Percentiles rank a stretch among this genome's conserved stretches.
Conservation (phyloP, 2,329 filamentous ascomycete genomes). For the Alternaria sp. region DNA sequence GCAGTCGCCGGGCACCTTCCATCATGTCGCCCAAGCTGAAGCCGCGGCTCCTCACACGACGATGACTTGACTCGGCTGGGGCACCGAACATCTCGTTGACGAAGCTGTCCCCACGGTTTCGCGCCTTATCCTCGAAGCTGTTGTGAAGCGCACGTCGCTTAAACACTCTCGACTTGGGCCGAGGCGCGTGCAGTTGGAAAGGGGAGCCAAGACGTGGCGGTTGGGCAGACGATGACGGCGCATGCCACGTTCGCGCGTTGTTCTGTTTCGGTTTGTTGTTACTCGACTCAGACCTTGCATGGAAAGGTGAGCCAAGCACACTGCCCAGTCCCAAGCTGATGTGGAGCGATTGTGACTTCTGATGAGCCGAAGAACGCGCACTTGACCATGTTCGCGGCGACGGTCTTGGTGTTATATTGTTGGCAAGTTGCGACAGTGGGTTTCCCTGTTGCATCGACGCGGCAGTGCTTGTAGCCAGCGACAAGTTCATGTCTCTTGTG, state of each 20-base stretch:
- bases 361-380: slow-evolving; percentile 59
- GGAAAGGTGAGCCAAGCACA: slow-evolving; percentile 57
- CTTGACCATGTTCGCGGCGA: slow-evolving; percentile 54
- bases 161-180: slow-evolving; percentile 61
- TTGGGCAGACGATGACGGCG: slow-evolving; percentile 34
- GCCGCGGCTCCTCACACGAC: slow-evolving; percentile 67
- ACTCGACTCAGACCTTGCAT: slow-evolving; percentile 41
- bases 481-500: slow-evolving; percentile 61
- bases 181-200: slow-evolving; percentile 62
- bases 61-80: slow-evolving; percentile 61
- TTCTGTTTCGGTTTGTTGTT: slow-evolving; percentile 38
- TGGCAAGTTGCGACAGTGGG: slow-evolving; percentile 58
- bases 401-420: slow-evolving; percentile 45
- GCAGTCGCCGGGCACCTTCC: slow-evolving; percentile 60
- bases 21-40: slow-evolving; percentile 67
- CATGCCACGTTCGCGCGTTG: slow-evolving; percentile 49
- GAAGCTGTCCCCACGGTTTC: slow-evolving; percentile 52
- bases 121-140: slow-evolving; percentile 60
- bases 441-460: slow-evolving; percentile 61
- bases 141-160: slow-evolving; percentile 67
- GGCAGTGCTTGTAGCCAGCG: slow-evolving; percentile 61
- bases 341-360: slow-evolving; percentile 62
- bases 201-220: slow-evolving; percentile 59
- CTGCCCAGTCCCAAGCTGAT: slow-evolving; percentile 55
- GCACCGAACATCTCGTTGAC: slow-evolving; percentile 58